Evolutionary conservation across 2,329 filamentous ascomycete genomes (phyloP).

Genomic region (Cadophora malorum): DNA sequence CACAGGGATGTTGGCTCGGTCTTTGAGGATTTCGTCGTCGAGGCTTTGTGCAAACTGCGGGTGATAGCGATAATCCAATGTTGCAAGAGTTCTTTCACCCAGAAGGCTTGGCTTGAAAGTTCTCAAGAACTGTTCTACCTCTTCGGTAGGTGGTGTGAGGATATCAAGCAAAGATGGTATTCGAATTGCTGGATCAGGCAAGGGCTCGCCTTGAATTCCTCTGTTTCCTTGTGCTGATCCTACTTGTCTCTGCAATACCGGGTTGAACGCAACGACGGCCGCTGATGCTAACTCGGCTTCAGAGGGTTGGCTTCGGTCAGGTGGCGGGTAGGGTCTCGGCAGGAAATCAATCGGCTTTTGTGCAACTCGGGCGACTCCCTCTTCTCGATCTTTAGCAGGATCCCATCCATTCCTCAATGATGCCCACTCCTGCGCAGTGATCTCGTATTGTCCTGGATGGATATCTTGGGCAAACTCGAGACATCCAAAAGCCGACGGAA

Average conservation of each 20-base stretch:
- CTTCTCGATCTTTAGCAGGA: not conserved
- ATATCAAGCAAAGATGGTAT: not conserved
- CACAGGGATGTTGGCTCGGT: too few species aligned
- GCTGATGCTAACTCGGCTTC: not conserved
- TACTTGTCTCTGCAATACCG: not conserved
- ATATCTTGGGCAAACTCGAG: constrained; percentile 9
- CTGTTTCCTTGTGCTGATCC: not conserved
- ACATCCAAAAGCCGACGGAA: constrained; percentile 2
- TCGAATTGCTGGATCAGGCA: not conserved
- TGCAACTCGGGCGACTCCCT: not conserved
- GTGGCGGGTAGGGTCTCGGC: not conserved
- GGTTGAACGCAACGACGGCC: not conserved
- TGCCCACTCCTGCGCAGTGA: not conserved
- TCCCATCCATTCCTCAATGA: not conserved
- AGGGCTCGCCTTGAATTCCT: not conserved
- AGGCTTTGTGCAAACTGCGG: too few species aligned
- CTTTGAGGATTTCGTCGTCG: too few species aligned
- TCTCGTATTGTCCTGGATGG: not conserved
- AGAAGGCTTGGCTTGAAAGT: too few species aligned
- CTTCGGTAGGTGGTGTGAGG: not conserved
- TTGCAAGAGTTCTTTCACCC: too few species aligned
- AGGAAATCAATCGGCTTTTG: not conserved
- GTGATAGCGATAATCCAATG: too few species aligned
- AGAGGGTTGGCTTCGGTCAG: not conserved
- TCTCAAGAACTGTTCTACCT: not conserved